These are phyloP conservation scores for Calonectria crousiana DNA, from an alignment of 2,329 filamentous ascomycete species.

Conservation along the genomic window DNA sequence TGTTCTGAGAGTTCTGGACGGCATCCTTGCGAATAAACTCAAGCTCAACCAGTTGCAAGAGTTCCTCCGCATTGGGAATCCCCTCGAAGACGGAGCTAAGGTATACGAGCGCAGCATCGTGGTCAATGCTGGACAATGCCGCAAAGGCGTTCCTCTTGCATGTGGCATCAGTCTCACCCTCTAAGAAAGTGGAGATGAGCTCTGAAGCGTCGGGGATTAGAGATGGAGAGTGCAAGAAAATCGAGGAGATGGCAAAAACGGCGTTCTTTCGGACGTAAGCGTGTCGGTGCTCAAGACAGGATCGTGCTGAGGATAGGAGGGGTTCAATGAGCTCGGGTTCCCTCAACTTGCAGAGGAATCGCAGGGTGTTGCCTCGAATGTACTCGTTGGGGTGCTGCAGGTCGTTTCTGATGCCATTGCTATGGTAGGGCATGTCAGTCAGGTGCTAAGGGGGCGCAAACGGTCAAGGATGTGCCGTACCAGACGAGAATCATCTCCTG, in stretches of 20 bases:
- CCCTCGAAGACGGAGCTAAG: slow-evolving; percentile 91
- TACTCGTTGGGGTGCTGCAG: slow-evolving; percentile 98
- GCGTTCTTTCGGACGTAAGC: slow-evolving; percentile 99
- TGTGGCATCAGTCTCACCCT: slow-evolving; percentile 90
- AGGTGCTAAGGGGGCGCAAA: neutral
- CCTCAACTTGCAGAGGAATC: slow-evolving; percentile 95
- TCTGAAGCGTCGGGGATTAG: slow-evolving; percentile 97
- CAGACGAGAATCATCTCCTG: slow-evolving; percentile 99
- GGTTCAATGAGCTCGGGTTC: slow-evolving; percentile 97
- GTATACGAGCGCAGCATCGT: slow-evolving; percentile 91
- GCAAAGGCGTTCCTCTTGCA: slow-evolving; percentile 99
- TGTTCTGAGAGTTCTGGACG: slow-evolving; percentile 93
- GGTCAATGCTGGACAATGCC: slow-evolving; percentile 89
- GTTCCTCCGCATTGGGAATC: slow-evolving; percentile 92
- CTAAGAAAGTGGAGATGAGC: slow-evolving; percentile 89
- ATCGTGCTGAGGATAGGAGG: slow-evolving; percentile 89
- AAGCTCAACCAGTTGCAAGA: slow-evolving; percentile 91
- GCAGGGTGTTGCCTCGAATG: slow-evolving; percentile 96
- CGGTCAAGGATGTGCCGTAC: slow-evolving; percentile 58
- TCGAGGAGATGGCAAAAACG: slow-evolving; percentile 93
- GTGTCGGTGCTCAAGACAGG: slow-evolving; percentile 94
- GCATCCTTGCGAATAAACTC: slow-evolving; percentile 99
- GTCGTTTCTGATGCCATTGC: slow-evolving; percentile 98
- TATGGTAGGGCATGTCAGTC: slow-evolving; percentile 52
- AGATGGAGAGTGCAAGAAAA: slow-evolving; percentile 89